These are phyloP conservation scores for Magnaporthiopsis incrustans DNA, from an alignment of 2,329 filamentous ascomycete genomes.

Conservation along the genomic window DNA sequence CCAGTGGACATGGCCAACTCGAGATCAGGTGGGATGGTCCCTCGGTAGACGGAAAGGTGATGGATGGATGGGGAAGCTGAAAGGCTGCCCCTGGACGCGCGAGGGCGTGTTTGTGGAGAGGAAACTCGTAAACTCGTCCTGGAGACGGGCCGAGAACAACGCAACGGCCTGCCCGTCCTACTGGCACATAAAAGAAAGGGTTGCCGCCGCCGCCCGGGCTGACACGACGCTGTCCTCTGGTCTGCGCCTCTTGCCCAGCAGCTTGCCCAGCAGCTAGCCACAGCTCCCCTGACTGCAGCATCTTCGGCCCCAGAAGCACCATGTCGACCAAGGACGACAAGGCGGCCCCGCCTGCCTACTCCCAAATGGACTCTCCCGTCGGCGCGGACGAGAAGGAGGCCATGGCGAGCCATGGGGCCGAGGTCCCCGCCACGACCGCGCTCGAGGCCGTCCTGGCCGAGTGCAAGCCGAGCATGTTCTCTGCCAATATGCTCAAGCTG, in stretches of 20 bases:
- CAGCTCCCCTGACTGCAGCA: not conserved
- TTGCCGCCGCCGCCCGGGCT: too few species aligned
- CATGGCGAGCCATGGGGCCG: slow-evolving; percentile 10
- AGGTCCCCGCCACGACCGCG: slow-evolving; percentile 23
- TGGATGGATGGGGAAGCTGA: too few species aligned
- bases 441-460: slow-evolving; percentile 25
- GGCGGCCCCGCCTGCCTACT: not conserved
- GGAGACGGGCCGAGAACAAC: not conserved
- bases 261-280: not conserved
- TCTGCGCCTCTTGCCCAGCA: not conserved
- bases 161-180: too few species aligned
- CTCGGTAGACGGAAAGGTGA: not conserved
- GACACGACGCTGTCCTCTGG: not conserved
- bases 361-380: not conserved
- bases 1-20: not conserved
- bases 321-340: not conserved
- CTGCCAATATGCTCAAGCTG: slow-evolving; percentile 25
- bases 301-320: not conserved
- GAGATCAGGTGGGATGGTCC: not conserved
- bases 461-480: slow-evolving; percentile 26
- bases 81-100: not conserved
- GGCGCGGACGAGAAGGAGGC: slow-evolving; percentile 1
- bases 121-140: not conserved
- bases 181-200: not conserved
- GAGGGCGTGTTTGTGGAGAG: not conserved